Base-by-base conservation (phyloP, 768 basidiomycete species). In the Phylloporus scabripes region DNA sequence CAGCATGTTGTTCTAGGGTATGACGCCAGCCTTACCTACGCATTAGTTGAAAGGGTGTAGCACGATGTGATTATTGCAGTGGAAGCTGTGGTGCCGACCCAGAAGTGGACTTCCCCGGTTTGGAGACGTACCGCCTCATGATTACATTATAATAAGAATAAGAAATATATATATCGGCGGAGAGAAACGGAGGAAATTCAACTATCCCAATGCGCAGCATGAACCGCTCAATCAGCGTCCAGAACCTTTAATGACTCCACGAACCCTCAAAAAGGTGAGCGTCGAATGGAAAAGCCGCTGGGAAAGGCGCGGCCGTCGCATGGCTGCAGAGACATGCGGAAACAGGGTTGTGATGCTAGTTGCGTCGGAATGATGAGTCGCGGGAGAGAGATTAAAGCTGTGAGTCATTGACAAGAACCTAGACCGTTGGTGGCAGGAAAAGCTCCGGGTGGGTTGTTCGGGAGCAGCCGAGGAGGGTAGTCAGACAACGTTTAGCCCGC, bases 301-400 rank as follows among this genome's bases (percentile, higher is more conserved):
- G 29, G 37, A 45, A 37, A 38, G 32, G 49, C 51, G 20, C 49
- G 60, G 58, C 54, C 40, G 40, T 52, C 46, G 59, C 60, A 48
- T 55, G 59, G 32, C 43, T 39, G 21, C 20, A 8, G 2, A 32
- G 47, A 49, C 61, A 62, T 37, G 60, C 59, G 53, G 59, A 48
- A 55, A 52, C 53, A 58, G 61, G 53, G 51, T 49, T 49, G 58
- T 42, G 57, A 49, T 53, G 31, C 47, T 17, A 57, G 47, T 51
- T 7, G 40, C 28, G 26, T 49, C 46, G 39, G 39, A 52, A 41
- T 58, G 58, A 57, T 11, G 29, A 52, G 17, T 48, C 48, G 45
- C 45, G 33, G 49, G 41, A 52, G 24, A 32, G 46, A 52, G 55
- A 18, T 41, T 21, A 39, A 60, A 53, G 59, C 56, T 52, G 59